Evolutionary conservation across 1,139 yeast species (phyloP), one percentile per base, ranked within the genome.

Genomic region (Nakaseomyces nivariensis): DNA sequence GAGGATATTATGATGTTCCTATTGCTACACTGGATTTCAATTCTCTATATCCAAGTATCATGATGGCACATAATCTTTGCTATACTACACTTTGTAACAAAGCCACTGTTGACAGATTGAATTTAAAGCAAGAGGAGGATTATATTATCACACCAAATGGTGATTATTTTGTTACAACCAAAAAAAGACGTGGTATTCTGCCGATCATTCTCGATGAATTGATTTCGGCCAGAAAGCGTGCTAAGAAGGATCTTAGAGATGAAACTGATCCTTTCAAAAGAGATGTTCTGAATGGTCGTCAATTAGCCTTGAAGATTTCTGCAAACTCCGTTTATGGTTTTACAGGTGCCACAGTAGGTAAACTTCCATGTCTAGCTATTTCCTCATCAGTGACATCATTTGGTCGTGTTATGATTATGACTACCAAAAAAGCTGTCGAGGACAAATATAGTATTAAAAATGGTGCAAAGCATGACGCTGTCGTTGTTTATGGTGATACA

Each of bases 61-160:
- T 94, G 97, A 92, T 92, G 97, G 98, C 99, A 0, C 99, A 94
- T 67, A 94, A 94, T 66, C 73, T 94, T 52, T 94, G 99, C 67
- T 94, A 94, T 67, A 92, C 98, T 0, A 90, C 98, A 0, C 71
- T 92, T 43, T 69, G 92, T 49, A 85, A 79, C 57, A 79, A 78
- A 54, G 78, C 77, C 43, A 78, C 95, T 0, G 85, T 89, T 38
- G 78, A 81, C 42, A 75, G 85, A 45, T 74, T 84, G 52, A 73
- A 73, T 0, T 71, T 94, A 43, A 72, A 76, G 40, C 81, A 84
- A 56, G 85, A 74, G 52, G 82, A 78, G 47, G 97, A 94, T 62
- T 94, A 92, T 65, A 82, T 86, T 0, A 72, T 75, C 47, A 85
- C 97, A 0, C 99, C 99, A 0, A 92, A 88, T 59, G 95, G 95